Percentiles rank a stretch among this genome's conserved stretches.
These are phyloP conservation scores for Chloranthus sessilifolius DNA, from an alignment of 164 flowering plant genomes.

Conservation along the genomic window DNA sequence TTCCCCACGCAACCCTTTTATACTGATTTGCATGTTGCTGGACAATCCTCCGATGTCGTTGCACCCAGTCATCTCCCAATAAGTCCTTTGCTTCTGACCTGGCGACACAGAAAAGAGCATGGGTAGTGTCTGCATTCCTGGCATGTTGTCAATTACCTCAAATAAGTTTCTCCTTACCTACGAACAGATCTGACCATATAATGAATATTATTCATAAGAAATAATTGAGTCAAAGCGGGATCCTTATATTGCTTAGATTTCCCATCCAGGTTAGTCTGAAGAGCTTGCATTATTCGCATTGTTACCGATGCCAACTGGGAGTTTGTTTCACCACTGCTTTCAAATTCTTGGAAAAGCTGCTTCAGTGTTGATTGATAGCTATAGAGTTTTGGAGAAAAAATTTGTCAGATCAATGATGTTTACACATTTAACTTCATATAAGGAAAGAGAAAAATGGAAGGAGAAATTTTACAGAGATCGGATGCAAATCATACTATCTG, in stretches of 20 bases:
- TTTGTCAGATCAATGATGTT: not conserved
- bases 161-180: slow-evolving; percentile 39
- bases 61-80: slow-evolving; percentile 99
- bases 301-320: slow-evolving; percentile 66
- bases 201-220: slow-evolving; percentile 93
- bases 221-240: slow-evolving; percentile 76
- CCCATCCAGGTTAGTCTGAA: slow-evolving; percentile 81
- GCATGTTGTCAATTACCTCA: not conserved
- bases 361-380: slow-evolving; percentile 89
- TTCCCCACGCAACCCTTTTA: slow-evolving; percentile 89
- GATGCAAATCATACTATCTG: no score
- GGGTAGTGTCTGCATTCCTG: not conserved
- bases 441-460: not conserved
- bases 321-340: slow-evolving; percentile 37
- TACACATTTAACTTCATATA: not conserved
- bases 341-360: slow-evolving; percentile 80
- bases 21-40: slow-evolving; percentile 99
- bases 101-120: slow-evolving; percentile 6
- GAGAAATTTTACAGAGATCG: no score
- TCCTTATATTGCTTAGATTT: slow-evolving; percentile 92
- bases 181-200: slow-evolving; percentile 96
- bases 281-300: slow-evolving; percentile 81
- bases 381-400: slow-evolving; percentile 5
- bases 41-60: slow-evolving; percentile 86
- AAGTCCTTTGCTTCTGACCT: slow-evolving; percentile 98